Evolutionary conservation across 2,329 filamentous ascomycete species (phyloP).

Genomic region (Didymella arachidicola): DNA sequence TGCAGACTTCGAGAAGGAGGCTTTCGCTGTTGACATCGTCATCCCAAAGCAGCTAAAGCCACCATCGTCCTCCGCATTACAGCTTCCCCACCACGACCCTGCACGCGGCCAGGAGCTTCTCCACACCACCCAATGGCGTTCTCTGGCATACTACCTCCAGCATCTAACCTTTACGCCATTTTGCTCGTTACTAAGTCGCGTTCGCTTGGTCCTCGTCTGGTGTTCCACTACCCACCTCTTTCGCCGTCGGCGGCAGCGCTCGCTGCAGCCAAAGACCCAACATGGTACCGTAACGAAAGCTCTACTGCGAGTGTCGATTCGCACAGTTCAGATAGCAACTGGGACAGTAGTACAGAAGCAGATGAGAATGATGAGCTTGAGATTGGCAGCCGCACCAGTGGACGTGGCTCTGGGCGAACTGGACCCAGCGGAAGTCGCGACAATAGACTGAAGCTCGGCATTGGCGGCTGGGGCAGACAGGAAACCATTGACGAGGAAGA

Average conservation of each 20-base stretch:
- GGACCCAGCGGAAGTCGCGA: slow-evolving; percentile 31
- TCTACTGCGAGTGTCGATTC: slow-evolving; percentile 48
- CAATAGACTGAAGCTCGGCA: slow-evolving; percentile 34
- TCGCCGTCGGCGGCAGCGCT: slow-evolving; percentile 48
- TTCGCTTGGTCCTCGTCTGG: slow-evolving; percentile 50
- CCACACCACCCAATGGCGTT: slow-evolving; percentile 35
- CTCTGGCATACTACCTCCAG: slow-evolving; percentile 38
- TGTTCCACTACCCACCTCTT: slow-evolving; percentile 54
- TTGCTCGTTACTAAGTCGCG: slow-evolving; percentile 52
- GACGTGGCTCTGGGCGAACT: slow-evolving; percentile 42
- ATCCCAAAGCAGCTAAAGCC: slow-evolving; percentile 28
- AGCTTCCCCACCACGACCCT: slow-evolving; percentile 12
- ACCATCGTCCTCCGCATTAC: slow-evolving; percentile 24
- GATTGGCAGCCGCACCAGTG: slow-evolving; percentile 47
- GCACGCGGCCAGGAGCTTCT: slow-evolving; percentile 3
- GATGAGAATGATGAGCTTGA: slow-evolving; percentile 47
- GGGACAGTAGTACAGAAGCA: slow-evolving; percentile 47
- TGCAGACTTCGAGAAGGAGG: neutral
- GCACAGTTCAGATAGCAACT: slow-evolving; percentile 47
- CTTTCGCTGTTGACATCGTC: neutral
- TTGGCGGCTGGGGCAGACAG: slow-evolving; percentile 42
- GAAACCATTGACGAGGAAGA: slow-evolving; percentile 50
- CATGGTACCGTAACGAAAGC: slow-evolving; percentile 50
- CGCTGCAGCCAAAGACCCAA: slow-evolving; percentile 42
- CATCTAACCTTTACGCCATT: slow-evolving; percentile 51